Base-by-base conservation (phyloP, 1,139 yeast species). In the Insectozyma bohioensis region DNA sequence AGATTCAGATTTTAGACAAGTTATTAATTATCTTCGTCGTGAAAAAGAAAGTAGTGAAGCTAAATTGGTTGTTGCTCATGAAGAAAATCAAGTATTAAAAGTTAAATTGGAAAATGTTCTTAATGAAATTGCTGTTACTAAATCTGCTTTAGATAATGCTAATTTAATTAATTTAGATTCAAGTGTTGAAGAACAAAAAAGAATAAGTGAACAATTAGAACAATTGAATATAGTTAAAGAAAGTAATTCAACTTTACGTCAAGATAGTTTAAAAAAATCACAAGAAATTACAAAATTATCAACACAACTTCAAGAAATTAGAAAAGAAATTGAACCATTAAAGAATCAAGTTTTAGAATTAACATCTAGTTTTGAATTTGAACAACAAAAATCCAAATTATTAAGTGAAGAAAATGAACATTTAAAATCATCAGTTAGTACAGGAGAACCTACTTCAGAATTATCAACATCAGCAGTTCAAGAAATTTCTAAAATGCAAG, bases 1-100 rank as follows among this genome's bases (percentile, higher is more conserved):
- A 9, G 31, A 52, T 6, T n/a, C 25, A 5, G 65, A 58, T 30
- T 42, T 63, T 48, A 72, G 76, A 35, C 82, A 81, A 43, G 71
- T 87, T 21, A 61, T 87, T 24, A 56, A 69, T 6, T 80, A 74
- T 47, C 63, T 87, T 38, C 80, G 90, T 31, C 79, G 84, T 42
- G 95, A 86, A 47, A 85, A 84, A 52, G 95, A 87, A 42, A 67
- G 80, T 4, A 69, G 80, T 1, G 85, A 80, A 36, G 72, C 79
- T 12, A 83, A 80, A 46, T 63, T 76, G 17, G 69, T 71, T 8
- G 61, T 70, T 16, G 58, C 71, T 16, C 52, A 54, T 11, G 77
- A 74, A 41, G 87, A 80, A 46, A 63, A 64, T 31, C 61, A 62
- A 31, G 60, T 71, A 21, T 56, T 77, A 24, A 64, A 70, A 41